These are phyloP conservation scores for Mrakia gelida DNA, from an alignment of 768 basidiomycete species.

Conservation along the genomic window DNA sequence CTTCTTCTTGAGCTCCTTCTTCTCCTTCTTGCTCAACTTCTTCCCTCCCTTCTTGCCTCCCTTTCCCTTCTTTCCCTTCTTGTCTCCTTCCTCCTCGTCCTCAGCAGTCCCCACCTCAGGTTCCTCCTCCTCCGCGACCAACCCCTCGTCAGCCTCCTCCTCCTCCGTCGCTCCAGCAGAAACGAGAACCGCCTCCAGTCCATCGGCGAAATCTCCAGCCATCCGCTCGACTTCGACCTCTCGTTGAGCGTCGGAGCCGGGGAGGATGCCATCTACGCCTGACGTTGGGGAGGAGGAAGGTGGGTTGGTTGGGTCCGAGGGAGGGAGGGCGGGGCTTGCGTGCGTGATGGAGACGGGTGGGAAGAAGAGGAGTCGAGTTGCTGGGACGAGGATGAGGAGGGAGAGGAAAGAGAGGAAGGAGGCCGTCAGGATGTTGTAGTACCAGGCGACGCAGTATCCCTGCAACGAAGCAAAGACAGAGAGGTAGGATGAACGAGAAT, in stretches of 20 bases:
- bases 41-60: not conserved
- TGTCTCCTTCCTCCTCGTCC: not conserved
- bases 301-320: conserved; percentile 35
- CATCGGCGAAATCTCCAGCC: conserved; percentile 35
- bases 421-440: conserved; percentile 45
- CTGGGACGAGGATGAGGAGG: conserved; percentile 47
- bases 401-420: conserved; percentile 43
- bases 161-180: not conserved
- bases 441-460: conserved; percentile 48
- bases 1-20: conserved; percentile 38
- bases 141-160: conserved; percentile 38
- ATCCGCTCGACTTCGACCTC: conserved; percentile 37
- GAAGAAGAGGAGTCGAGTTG: conserved; percentile 45
- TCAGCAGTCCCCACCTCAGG: conserved; percentile 34
- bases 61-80: conserved; percentile 5
- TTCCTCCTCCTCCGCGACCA: conserved; percentile 35
- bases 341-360: conserved; percentile 42
- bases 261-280: not conserved
- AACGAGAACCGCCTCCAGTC: not conserved
- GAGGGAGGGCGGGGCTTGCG: conserved; percentile 37
- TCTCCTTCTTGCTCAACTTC: conserved; percentile 17
- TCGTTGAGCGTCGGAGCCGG: not conserved
- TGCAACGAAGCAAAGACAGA: not conserved
- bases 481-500: too few relatives aligned
- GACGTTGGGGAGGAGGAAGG: conserved; percentile 43